Conservation (phyloP, 805 yeast genomes). For the Myxozyma neglecta region DNA sequence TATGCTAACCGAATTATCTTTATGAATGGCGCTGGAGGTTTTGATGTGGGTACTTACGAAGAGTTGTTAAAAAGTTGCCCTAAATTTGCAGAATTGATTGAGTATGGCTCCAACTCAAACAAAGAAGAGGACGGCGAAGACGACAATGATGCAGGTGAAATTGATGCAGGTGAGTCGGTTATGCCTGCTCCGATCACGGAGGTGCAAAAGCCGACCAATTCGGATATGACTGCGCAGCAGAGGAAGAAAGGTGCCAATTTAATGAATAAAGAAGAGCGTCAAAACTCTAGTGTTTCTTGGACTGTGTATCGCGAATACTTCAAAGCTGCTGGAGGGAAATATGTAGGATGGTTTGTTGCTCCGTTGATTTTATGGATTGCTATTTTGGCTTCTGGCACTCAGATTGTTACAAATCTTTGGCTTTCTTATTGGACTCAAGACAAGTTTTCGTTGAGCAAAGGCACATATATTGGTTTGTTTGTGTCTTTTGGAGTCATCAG, state of each 20-base stretch:
- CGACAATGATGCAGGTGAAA: constrained; percentile 33
- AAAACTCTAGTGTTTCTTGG: constrained; percentile 3
- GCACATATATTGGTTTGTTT: constrained; percentile 68
- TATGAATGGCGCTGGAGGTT: constrained; percentile 58
- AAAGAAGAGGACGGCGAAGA: constrained; percentile 26
- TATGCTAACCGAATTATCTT: constrained; percentile 70
- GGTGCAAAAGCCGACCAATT: constrained; percentile 25
- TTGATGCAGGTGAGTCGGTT: constrained; percentile 10
- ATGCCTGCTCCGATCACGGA: constrained; percentile 1
- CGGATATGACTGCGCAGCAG: constrained; percentile 29
- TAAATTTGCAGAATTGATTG: constrained; percentile 49
- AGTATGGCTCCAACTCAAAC: constrained; percentile 19
- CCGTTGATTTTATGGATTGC: constrained; percentile 45
- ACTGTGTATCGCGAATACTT: constrained; percentile 15
- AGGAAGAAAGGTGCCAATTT: constrained; percentile 33
- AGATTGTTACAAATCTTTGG: constrained; percentile 66
- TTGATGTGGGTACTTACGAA: constrained; percentile 57
- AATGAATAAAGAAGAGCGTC: constrained; percentile 34
- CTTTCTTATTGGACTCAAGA: constrained; percentile 74
- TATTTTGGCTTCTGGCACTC: constrained; percentile 46
- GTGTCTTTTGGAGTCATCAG: constrained; percentile 57
- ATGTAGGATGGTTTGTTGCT: constrained; percentile 41
- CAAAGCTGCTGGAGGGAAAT: constrained; percentile 48
- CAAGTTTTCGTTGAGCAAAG: constrained; percentile 52
- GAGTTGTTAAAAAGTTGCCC: constrained; percentile 47